Evolutionary conservation across 306 rosid species (phyloP).

Genomic region (Quercus agrifolia): DNA sequence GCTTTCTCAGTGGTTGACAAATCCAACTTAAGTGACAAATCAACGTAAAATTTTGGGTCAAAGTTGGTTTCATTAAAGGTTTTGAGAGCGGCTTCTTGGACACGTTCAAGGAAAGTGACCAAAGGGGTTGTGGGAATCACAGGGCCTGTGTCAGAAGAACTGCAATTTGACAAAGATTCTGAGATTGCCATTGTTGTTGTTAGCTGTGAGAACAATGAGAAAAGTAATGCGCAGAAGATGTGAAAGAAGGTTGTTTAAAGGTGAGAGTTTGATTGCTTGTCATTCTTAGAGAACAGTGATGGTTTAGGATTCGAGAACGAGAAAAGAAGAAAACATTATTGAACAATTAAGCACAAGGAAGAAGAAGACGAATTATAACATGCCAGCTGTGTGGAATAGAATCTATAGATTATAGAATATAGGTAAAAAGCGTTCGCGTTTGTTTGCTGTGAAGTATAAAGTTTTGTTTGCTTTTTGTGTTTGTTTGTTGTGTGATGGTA

Average conservation of each 20-base stretch:
- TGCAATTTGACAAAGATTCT: slow-evolving; percentile 10
- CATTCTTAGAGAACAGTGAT: background rate
- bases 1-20: slow-evolving; percentile 42
- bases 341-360: background rate
- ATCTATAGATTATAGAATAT: too few relatives aligned
- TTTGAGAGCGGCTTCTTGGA: slow-evolving; percentile 51
- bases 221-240: background rate
- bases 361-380: background rate
- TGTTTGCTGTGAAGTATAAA: background rate
- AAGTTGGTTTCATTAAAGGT: slow-evolving; percentile 40
- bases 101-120: slow-evolving; percentile 50
- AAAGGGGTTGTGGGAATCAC: slow-evolving; percentile 47
- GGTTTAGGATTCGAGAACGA: background rate
- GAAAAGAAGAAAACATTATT: background rate
- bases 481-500: too few relatives aligned
- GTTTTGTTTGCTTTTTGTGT: too few relatives aligned
- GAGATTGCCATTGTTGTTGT: background rate
- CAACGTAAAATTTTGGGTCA: slow-evolving; percentile 77
- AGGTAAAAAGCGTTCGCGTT: too few relatives aligned
- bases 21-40: slow-evolving; percentile 51
- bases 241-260: background rate
- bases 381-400: background rate
- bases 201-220: background rate
- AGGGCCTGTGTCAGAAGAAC: slow-evolving; percentile 10
- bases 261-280: background rate